Percentiles rank a stretch among this genome's conserved stretches.
Conservation (phyloP, 2,329 filamentous ascomycete species). For the Nigrospora osmanthi region DNA sequence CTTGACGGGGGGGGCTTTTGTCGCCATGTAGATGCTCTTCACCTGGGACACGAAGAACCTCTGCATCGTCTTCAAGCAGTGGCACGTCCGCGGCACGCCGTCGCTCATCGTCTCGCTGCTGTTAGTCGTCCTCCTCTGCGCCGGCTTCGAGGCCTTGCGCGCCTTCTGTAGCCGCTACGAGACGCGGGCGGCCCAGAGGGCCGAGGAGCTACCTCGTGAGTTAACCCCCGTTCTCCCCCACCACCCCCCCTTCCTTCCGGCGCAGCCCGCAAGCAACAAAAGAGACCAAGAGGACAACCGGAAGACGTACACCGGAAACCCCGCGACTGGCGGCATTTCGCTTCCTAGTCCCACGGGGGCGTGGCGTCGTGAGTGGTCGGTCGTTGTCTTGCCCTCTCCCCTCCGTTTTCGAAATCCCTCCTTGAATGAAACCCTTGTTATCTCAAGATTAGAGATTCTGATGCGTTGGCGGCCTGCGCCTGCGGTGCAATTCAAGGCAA, state of each 20-base stretch:
- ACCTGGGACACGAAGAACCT: constrained; percentile 92
- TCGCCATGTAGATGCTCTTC: constrained; percentile 74
- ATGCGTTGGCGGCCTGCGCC: too few species aligned
- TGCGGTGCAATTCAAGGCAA: constrained; percentile 3
- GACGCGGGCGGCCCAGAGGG: constrained; percentile 35
- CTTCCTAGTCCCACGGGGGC: too few species aligned
- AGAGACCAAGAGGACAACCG: too few species aligned
- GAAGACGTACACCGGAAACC: too few species aligned
- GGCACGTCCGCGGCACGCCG: constrained; percentile 70
- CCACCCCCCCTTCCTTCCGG: background rate
- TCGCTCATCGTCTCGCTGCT: constrained; percentile 77
- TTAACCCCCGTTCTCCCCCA: constrained; percentile 11
- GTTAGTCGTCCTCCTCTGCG: constrained; percentile 72
- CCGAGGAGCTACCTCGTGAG: constrained; percentile 48
- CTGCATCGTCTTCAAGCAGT: constrained; percentile 90
- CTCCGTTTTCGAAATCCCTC: background rate
- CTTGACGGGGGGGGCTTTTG: too few species aligned
- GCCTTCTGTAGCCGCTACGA: constrained; percentile 74
- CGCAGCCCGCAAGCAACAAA: too few species aligned
- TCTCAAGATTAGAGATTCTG: too few species aligned
- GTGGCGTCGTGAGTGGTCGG: too few species aligned
- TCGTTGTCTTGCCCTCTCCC: too few species aligned
- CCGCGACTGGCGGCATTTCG: too few species aligned
- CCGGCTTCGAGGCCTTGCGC: constrained; percentile 89
- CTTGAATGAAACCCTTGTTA: background rate